These are phyloP conservation scores for Hordeum pubiflorum DNA, from an alignment of 202 grass and related monocot genomes.

Conservation along the genomic window DNA sequence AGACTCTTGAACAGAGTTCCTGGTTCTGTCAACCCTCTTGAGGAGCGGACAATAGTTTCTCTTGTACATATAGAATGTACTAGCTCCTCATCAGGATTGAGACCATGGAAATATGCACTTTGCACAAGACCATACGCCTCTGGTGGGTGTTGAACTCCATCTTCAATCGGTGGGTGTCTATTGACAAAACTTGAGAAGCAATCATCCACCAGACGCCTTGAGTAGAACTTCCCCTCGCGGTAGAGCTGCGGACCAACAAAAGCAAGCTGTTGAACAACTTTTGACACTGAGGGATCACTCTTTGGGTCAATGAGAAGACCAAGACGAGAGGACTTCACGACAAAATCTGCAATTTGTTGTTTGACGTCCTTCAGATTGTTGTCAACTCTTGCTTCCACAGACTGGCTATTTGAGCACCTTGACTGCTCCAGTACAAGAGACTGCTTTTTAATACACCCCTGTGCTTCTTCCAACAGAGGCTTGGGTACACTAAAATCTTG, in stretches of 20 bases:
- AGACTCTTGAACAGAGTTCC: constrained; percentile 91
- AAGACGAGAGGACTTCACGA: constrained; percentile 47
- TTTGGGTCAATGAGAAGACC: constrained; percentile 65
- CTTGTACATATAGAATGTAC: constrained; percentile 81
- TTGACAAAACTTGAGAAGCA: constrained; percentile 68
- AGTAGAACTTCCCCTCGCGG: constrained; percentile 69
- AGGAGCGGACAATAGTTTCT: constrained; percentile 83
- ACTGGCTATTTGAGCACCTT: constrained; percentile 44
- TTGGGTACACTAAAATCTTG: constrained; percentile 67
- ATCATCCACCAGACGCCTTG: constrained; percentile 67
- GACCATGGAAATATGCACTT: constrained; percentile 71
- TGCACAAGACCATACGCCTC: constrained; percentile 78
- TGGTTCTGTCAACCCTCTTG: constrained; percentile 85
- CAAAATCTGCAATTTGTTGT: constrained; percentile 49
- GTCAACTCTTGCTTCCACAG: constrained; percentile 57
- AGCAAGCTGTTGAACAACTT: constrained; percentile 83
- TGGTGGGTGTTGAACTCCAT: constrained; percentile 41
- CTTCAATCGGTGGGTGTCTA: constrained; percentile 36
- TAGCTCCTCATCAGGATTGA: constrained; percentile 74
- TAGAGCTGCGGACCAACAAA: constrained; percentile 86
- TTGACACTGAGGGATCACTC: constrained; percentile 52
- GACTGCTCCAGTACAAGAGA: constrained; percentile 48
- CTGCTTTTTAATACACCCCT: constrained; percentile 39
- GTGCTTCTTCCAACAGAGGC: constrained; percentile 38
- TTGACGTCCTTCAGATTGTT: constrained; percentile 58